Evolutionary conservation across 148 eudicot genomes (phyloP).

Genomic region (Rhododendron kiyosumense): DNA sequence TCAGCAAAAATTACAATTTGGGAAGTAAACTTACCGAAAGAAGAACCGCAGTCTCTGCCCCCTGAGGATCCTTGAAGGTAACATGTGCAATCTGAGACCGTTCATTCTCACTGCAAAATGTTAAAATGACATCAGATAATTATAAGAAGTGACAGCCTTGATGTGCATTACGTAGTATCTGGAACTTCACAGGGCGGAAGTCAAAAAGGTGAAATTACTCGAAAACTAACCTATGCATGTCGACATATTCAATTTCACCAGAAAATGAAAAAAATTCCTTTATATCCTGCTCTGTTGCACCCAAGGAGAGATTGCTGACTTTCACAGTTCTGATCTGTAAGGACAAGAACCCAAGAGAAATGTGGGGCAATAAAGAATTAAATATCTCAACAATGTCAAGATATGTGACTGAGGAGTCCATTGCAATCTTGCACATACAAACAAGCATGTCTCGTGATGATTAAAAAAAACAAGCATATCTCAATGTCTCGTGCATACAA

Average conservation of each 20-base stretch:
- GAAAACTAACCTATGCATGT: conserved; percentile 56
- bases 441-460: background rate
- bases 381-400: background rate
- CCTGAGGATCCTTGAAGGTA: conserved; percentile 77
- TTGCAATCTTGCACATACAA: background rate
- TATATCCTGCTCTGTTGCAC: conserved; percentile 75
- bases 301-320: conserved; percentile 78
- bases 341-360: background rate
- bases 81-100: conserved; percentile 84
- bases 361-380: background rate
- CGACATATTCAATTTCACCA: conserved; percentile 78
- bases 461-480: background rate
- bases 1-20: background rate
- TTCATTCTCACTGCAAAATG: conserved; percentile 58
- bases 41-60: conserved; percentile 95
- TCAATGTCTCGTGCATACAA: background rate
- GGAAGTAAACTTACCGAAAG: conserved; percentile 58
- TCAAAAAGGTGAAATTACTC: background rate
- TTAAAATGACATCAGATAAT: background rate
- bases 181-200: background rate
- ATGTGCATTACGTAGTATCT: background rate
- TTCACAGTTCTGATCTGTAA: conserved; percentile 65
- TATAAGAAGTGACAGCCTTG: background rate
- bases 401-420: background rate
- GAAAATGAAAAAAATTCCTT: conserved; percentile 91